These are phyloP conservation scores for Pseudogymnoascus sp. DNA, from an alignment of 2,329 filamentous ascomycete species.

Conservation along the genomic window DNA sequence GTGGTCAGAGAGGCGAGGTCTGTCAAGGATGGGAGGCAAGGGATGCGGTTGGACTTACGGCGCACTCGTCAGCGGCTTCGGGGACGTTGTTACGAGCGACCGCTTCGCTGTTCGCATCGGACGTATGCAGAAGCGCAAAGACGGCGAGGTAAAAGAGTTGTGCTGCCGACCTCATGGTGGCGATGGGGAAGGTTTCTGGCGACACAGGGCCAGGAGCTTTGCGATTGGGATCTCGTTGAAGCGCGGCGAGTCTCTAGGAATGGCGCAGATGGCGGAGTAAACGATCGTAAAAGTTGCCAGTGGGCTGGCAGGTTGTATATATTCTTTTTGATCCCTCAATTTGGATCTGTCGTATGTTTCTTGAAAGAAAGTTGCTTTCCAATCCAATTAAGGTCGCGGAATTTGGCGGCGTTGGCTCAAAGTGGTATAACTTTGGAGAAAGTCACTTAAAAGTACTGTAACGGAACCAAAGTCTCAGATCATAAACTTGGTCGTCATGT, in stretches of 20 bases:
- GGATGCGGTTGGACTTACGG: constrained; percentile 30
- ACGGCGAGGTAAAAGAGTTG: constrained; percentile 54
- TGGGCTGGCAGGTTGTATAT: neutral
- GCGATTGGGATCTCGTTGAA: neutral
- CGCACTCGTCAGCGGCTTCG: constrained; percentile 30
- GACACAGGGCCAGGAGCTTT: neutral
- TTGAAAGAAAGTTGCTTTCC: neutral
- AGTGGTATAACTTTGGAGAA: constrained; percentile 5
- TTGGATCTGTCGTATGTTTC: neutral
- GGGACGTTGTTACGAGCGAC: constrained; percentile 16
- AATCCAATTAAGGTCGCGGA: neutral
- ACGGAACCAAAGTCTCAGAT: neutral
- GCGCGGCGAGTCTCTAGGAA: neutral
- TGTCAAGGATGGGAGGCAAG: constrained; percentile 26
- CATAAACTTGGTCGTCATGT: neutral
- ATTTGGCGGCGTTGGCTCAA: constrained; percentile 4
- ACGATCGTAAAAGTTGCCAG: neutral
- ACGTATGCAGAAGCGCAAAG: constrained; percentile 47
- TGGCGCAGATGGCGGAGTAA: neutral
- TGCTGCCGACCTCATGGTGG: constrained; percentile 43
- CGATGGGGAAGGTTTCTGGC: neutral
- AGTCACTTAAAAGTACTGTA: neutral
- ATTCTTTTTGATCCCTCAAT: neutral
- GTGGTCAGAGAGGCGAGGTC: constrained; percentile 20
- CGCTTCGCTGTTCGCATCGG: constrained; percentile 32